Evolutionary conservation across 2,329 filamentous ascomycete genomes (phyloP).

Genomic region (Cercospora sp.): DNA sequence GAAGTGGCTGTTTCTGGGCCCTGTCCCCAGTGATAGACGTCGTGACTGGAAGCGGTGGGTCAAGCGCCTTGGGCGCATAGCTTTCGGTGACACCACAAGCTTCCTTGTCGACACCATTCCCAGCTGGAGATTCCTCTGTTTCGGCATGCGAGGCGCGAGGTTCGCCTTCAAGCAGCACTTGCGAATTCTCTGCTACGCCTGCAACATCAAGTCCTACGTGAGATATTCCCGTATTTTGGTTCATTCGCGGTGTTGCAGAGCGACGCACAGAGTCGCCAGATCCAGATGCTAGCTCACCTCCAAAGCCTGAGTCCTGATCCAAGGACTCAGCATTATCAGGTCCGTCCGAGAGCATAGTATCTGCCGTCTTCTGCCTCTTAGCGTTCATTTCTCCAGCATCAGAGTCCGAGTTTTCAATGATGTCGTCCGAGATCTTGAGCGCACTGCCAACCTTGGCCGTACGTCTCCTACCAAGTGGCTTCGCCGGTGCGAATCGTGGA

Average conservation of each 20-base stretch:
- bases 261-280: background rate
- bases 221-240: background rate
- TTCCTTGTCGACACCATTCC: background rate
- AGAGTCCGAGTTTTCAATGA: conserved; percentile 16
- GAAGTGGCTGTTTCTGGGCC: background rate
- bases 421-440: conserved; percentile 7
- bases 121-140: background rate
- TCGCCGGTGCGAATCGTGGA: conserved; percentile 17
- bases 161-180: background rate
- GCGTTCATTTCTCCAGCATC: background rate
- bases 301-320: background rate
- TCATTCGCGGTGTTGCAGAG: background rate
- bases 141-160: background rate
- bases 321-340: background rate
- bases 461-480: conserved; percentile 14
- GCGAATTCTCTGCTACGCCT: background rate
- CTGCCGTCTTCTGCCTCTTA: conserved; percentile 10
- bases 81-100: background rate
- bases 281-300: background rate
- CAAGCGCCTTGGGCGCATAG: background rate
- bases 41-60: background rate
- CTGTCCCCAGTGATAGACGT: background rate
- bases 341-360: background rate
- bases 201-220: background rate
- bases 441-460: conserved; percentile 17